Percentiles rank a stretch among this genome's conserved stretches.
phyloP scores from a whole-genome alignment of 768 basidiomycete genomes.

The Pholiota microspora region DNA sequence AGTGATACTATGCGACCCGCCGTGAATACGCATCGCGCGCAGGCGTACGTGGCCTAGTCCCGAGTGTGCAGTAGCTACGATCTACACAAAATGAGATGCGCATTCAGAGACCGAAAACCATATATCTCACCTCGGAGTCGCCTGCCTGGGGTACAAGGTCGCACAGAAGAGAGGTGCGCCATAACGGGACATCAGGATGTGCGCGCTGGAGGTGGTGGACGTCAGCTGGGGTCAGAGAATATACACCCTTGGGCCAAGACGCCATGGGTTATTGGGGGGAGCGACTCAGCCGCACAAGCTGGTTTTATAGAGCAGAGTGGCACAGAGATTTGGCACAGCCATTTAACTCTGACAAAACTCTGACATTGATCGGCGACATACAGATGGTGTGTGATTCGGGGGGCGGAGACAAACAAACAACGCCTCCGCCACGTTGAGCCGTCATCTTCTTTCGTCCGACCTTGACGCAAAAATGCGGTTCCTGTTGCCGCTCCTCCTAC shows the following conservation, averaged over 20 bases:
- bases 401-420: conserved; percentile 22
- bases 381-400: conserved; percentile 12
- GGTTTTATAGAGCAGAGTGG: too few species aligned
- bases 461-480: conserved; percentile 26
- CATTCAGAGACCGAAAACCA: too few species aligned
- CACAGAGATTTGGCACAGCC: too few species aligned
- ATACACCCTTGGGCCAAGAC: background rate
- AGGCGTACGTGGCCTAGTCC: background rate
- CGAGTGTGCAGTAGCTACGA: background rate
- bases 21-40: conserved; percentile 1
- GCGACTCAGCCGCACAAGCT: too few species aligned
- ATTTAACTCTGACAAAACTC: too few species aligned
- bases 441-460: background rate
- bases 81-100: background rate
- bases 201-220: background rate
- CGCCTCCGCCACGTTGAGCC: background rate
- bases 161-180: background rate
- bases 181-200: background rate
- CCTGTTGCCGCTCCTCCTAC: conserved; percentile 25
- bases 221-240: background rate
- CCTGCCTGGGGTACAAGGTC: background rate
- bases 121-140: background rate
- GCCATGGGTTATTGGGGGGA: background rate
- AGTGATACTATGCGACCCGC: conserved; percentile 1
- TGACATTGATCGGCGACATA: background rate